Conservation (phyloP, 305 asterid species). For the Fraxinus angustifolia region DNA sequence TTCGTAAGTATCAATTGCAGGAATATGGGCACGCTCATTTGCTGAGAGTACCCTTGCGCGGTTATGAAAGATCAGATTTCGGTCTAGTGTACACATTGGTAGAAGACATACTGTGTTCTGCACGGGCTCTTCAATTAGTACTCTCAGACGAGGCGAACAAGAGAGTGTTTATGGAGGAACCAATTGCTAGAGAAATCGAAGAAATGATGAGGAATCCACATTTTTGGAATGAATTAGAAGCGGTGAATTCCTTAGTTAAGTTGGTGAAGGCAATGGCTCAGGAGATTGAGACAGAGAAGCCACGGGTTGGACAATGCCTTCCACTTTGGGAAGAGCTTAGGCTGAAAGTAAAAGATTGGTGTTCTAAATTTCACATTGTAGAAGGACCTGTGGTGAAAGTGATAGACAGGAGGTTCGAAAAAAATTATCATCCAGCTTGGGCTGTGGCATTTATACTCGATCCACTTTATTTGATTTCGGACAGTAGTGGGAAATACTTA, state of each 20-base stretch:
- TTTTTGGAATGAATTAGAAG: slow-evolving; percentile 86
- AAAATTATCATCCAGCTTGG: slow-evolving; percentile 91
- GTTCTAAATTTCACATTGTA: slow-evolving; percentile 56
- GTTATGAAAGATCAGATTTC: slow-evolving; percentile 53
- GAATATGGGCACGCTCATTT: slow-evolving; percentile 69
- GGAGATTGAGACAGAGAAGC: slow-evolving; percentile 72
- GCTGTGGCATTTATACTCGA: slow-evolving; percentile 91
- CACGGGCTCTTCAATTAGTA: slow-evolving; percentile 71
- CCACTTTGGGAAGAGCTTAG: slow-evolving; percentile 90
- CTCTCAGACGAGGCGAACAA: slow-evolving; percentile 68
- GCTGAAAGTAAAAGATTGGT: slow-evolving; percentile 70
- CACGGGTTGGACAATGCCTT: slow-evolving; percentile 80
- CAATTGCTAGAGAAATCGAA: slow-evolving; percentile 62
- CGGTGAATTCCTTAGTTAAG: slow-evolving; percentile 66
- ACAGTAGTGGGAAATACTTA: slow-evolving; percentile 75
- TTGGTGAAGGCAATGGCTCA: slow-evolving; percentile 57
- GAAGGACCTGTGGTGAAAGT: slow-evolving; percentile 67
- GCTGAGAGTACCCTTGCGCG: slow-evolving; percentile 50
- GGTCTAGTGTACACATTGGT: slow-evolving; percentile 51
- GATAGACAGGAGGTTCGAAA: slow-evolving; percentile 59
- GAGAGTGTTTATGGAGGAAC: slow-evolving; percentile 54
- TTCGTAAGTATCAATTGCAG: slow-evolving; percentile 73
- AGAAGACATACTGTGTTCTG: slow-evolving; percentile 74
- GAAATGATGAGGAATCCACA: slow-evolving; percentile 80
- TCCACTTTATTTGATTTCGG: slow-evolving; percentile 74